Evolutionary conservation across 2,329 filamentous ascomycete species (phyloP).

Genomic region (Cladosporium phlei): DNA sequence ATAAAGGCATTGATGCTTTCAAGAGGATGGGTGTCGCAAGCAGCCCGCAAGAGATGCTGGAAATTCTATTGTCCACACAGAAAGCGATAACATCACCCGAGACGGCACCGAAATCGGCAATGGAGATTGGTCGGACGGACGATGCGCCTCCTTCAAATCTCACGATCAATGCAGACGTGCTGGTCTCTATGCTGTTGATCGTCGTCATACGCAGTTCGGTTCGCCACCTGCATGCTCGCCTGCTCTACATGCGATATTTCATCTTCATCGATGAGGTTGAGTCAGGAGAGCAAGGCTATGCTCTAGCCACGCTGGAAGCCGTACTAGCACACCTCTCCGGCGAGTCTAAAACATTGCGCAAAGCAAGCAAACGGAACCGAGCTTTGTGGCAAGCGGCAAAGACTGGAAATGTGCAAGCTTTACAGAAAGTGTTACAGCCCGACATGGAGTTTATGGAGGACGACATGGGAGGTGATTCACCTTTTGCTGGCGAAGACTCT

Average conservation of each 20-base stretch:
- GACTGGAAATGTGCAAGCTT: constrained; percentile 67
- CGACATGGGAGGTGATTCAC: constrained; percentile 18
- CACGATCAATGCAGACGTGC: constrained; percentile 78
- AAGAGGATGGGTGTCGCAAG: constrained; percentile 73
- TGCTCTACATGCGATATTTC: constrained; percentile 95
- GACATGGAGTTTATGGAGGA: constrained; percentile 15
- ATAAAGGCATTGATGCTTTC: constrained; percentile 80
- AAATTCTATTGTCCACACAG: constrained; percentile 70
- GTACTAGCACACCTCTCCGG: constrained; percentile 81
- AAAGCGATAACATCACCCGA: constrained; percentile 66
- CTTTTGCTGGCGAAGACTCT: constrained; percentile 17
- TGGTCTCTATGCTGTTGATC: constrained; percentile 85
- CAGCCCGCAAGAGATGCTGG: constrained; percentile 85
- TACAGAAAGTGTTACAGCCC: constrained; percentile 76
- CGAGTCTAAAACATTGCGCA: constrained; percentile 75
- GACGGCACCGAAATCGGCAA: constrained; percentile 30
- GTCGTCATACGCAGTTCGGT: constrained; percentile 90
- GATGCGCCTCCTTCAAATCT: constrained; percentile 54
- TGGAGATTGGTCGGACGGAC: constrained; percentile 27
- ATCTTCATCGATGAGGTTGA: constrained; percentile 98
- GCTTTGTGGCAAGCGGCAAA: constrained; percentile 81
- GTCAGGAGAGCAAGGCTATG: constrained; percentile 92
- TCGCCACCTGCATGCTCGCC: constrained; percentile 76
- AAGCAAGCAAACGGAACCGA: constrained; percentile 80
- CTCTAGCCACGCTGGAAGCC: constrained; percentile 90